Base-by-base conservation (phyloP, 495 filamentous ascomycete species). In the Collariella sp. region DNA sequence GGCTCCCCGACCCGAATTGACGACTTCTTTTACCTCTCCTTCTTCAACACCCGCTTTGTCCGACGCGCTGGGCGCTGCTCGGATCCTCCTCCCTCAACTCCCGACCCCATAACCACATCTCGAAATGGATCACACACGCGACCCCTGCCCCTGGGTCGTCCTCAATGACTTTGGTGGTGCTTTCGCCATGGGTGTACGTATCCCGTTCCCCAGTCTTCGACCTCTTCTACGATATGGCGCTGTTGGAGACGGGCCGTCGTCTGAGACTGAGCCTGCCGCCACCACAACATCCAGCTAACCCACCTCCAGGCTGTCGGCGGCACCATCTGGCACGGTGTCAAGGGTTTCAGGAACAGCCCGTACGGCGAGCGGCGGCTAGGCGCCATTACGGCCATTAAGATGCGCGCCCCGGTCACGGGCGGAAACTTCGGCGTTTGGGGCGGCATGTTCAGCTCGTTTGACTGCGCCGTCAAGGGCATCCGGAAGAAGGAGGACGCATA, bases 341-440 rank as follows among this genome's bases (percentile, higher is more conserved):
- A 98, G 76, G 93, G 91, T 50, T 95, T 88, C 76, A 74, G 91
- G 42, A 95, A 95, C 77, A 81, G 79, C 57, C 81, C 81, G 46
- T 89, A 95, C 70, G 93, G 93, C 62, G 94, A 97, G 79, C 81
- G 93, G 63, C 79, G 91, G 70, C 90, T 97, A 76, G 93, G 94
- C 60, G 89, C 94, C 41, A 73, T 98, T 71, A 96, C 94, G 60
- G 93, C 93, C 29, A 91, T 98, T 73, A 98, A 98, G 77, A 88
- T 90, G 50, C 85, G 93, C 56, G 94, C 93, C 29, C 93, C 93
- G 2, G 91, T 97, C 43, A 79, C 97, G 47, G 93, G 91, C 56
- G 93, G 93, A 57, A 98, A 98, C 77, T 98, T 98, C 59, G 93
- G 91, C 60, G 64, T 72, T 40, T 98, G 91, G 91, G 94, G 93